Evolutionary conservation across 129 eudicot species (phyloP).

Genomic region (Flaveria linearis): DNA sequence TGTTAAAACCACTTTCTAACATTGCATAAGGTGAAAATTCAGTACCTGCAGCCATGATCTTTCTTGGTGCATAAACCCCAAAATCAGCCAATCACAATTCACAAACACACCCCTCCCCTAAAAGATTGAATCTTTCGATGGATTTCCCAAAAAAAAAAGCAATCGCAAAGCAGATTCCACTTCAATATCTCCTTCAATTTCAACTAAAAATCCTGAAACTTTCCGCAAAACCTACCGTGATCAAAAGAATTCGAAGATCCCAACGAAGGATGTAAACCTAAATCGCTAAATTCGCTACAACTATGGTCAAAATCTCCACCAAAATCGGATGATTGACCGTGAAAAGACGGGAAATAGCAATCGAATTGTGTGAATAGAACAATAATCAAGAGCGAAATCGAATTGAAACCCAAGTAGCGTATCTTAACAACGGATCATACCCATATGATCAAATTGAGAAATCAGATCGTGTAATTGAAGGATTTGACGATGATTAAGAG

Average conservation of each 20-base stretch:
- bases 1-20: slow-evolving; percentile 47
- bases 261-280: slow-evolving; percentile 10
- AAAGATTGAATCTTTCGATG: not conserved
- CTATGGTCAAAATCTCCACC: slow-evolving; percentile 5
- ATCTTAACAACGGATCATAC: slow-evolving; percentile 25
- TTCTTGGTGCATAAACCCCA: slow-evolving; percentile 34
- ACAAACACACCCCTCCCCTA: slow-evolving; percentile 10
- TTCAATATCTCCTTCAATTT: slow-evolving; percentile 15
- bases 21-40: slow-evolving; percentile 56
- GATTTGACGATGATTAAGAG: slow-evolving; percentile 5
- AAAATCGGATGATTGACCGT: slow-evolving; percentile 20
- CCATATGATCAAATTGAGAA: slow-evolving; percentile 17
- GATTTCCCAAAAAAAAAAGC: not conserved
- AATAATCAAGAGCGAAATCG: not conserved
- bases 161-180: slow-evolving; percentile 5
- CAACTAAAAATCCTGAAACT: slow-evolving; percentile 10
- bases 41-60: slow-evolving; percentile 72
- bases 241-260: slow-evolving; percentile 24
- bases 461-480: slow-evolving; percentile 9
- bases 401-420: slow-evolving; percentile 18
- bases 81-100: slow-evolving; percentile 1
- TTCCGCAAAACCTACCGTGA: slow-evolving; percentile 2
- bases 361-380: not conserved
- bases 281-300: slow-evolving; percentile 15
- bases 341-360: slow-evolving; percentile 8